phyloP scores from a whole-genome alignment of 148 eudicot genomes.

The Persicaria tinctoria region DNA sequence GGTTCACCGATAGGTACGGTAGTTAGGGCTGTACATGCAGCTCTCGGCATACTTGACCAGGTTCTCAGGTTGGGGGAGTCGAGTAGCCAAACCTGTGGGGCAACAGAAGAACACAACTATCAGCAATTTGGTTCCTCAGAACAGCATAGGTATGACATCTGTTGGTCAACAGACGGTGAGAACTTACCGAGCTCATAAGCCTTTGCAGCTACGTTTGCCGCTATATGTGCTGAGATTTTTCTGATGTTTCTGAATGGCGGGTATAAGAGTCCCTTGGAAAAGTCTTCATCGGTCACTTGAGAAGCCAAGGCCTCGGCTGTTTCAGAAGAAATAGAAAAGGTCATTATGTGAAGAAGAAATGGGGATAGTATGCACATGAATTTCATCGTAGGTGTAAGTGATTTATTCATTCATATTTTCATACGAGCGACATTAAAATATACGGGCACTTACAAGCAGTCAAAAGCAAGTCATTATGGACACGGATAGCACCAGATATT shows the following conservation, averaged over 20 bases:
- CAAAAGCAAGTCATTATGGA: slow-evolving; percentile 96
- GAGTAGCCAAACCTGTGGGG: slow-evolving; percentile 21
- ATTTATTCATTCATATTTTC: not conserved
- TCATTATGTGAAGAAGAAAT: not conserved
- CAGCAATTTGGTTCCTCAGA: not conserved
- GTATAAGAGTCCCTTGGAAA: slow-evolving; percentile 63
- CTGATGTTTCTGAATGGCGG: slow-evolving; percentile 78
- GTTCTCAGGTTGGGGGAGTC: slow-evolving; percentile 60
- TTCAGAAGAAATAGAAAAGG: not conserved
- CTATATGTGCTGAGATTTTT: slow-evolving; percentile 81
- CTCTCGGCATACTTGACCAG: slow-evolving; percentile 65
- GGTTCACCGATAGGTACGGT: slow-evolving; percentile 46
- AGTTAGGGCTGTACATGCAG: slow-evolving; percentile 75
- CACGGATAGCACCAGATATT: slow-evolving; percentile 96
- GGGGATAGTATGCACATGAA: no score
- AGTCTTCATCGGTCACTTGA: slow-evolving; percentile 70
- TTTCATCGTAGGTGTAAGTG: no score
- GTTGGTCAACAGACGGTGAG: not conserved
- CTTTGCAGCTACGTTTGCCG: slow-evolving; percentile 92
- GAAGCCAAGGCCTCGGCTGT: slow-evolving; percentile 91
- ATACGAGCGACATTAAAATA: not conserved
- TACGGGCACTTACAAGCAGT: slow-evolving; percentile 74
- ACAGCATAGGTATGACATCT: not conserved
- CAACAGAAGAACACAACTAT: not conserved
- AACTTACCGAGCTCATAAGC: slow-evolving; percentile 76